Percentiles rank a stretch among this genome's conserved stretches.
Conservation (phyloP, 768 basidiomycete species). For the Tricholoma terreum region DNA sequence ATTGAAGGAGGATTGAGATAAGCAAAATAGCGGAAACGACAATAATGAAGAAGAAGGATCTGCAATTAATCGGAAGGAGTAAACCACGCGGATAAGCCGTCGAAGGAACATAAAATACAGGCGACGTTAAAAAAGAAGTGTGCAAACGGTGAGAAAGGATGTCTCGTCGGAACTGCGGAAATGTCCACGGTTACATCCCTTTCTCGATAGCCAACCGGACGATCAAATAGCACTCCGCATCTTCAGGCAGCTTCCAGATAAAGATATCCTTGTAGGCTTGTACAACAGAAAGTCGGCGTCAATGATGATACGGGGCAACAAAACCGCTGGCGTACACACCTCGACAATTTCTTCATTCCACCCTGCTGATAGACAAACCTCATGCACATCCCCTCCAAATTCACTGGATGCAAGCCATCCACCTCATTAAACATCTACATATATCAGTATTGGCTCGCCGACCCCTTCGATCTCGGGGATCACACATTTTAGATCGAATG, state of each 20-base stretch:
- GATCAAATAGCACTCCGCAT: conserved; percentile 3
- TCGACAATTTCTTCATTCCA: conserved; percentile 30
- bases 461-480: conserved; percentile 97
- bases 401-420: conserved; percentile 10
- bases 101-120: neutral
- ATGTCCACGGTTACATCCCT: neutral
- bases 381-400: conserved; percentile 3
- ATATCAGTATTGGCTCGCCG: conserved; percentile 93
- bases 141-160: neutral
- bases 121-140: neutral
- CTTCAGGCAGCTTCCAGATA: conserved; percentile 5
- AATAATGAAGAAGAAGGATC: conserved; percentile 28
- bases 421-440: conserved; percentile 71
- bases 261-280: neutral
- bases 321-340: conserved; percentile 17
- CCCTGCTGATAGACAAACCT: conserved; percentile 13
- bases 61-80: conserved; percentile 17
- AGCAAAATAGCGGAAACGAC: conserved; percentile 42
- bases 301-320: neutral
- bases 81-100: neutral
- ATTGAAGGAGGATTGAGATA: conserved; percentile 18
- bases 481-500: conserved; percentile 98
- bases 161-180: neutral
- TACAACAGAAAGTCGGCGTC: neutral
- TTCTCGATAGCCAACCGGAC: neutral